These are phyloP conservation scores for Trifolium dubium DNA, from an alignment of 306 rosid species.

Conservation along the genomic window DNA sequence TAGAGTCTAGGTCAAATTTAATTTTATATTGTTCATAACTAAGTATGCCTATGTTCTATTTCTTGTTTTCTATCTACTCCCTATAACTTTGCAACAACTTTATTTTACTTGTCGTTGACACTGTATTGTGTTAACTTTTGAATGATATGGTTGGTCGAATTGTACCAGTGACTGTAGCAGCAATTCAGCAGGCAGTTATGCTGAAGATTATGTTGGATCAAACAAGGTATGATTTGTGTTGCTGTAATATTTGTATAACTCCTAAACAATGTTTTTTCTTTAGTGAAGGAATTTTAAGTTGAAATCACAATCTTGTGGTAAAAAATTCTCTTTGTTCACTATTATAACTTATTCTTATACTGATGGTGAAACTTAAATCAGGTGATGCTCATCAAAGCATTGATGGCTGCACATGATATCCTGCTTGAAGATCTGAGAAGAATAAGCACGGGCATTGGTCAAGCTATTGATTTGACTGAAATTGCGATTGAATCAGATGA, in stretches of 20 bases:
- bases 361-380: constrained; percentile 42
- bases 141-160: constrained; percentile 44
- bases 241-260: constrained; percentile 9
- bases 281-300: constrained; percentile 8
- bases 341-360: constrained; percentile 24
- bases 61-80: constrained; percentile 12
- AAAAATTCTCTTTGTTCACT: constrained; percentile 26
- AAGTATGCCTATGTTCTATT: constrained; percentile 1
- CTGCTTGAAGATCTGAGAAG: constrained; percentile 81
- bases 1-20: constrained; percentile 2
- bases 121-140: constrained; percentile 34
- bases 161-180: constrained; percentile 58
- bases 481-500: constrained; percentile 66
- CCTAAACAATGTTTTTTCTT: constrained; percentile 15
- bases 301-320: constrained; percentile 19
- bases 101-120: constrained; percentile 24
- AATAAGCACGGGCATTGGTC: constrained; percentile 70
- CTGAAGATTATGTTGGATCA: constrained; percentile 54
- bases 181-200: constrained; percentile 53
- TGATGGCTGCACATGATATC: constrained; percentile 71
- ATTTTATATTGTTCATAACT: constrained; percentile 23
- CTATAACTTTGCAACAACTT: background rate
- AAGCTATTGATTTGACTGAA: constrained; percentile 74
- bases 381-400: constrained; percentile 71
- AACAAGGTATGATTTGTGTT: constrained; percentile 62